A percentile compares a stretch with the other conserved stretches of the same genome.
Conservation (phyloP, 2,329 filamentous ascomycete species). For the Cladosporium sp. region DNA sequence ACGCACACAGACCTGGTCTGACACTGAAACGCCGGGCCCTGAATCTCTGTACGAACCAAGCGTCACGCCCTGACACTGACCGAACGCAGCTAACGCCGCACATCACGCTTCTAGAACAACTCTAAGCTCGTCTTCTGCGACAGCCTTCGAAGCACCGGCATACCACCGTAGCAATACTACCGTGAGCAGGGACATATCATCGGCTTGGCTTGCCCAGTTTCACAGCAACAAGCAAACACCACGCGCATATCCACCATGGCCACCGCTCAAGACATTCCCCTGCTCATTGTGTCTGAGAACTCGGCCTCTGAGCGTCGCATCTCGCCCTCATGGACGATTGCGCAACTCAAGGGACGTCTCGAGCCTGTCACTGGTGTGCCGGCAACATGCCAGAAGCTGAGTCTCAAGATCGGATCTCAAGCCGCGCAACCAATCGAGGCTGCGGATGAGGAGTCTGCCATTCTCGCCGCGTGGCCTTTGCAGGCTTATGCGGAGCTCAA, state of each 20-base stretch:
- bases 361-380: conserved; percentile 92
- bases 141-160: not conserved
- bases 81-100: not conserved
- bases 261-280: conserved; percentile 63
- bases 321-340: conserved; percentile 86
- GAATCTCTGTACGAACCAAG: not conserved
- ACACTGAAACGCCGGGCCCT: conserved; percentile 1
- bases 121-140: not conserved
- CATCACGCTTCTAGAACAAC: conserved; percentile 2
- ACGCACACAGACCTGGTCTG: not conserved
- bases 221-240: not conserved
- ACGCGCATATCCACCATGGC: conserved; percentile 19
- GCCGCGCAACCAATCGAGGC: conserved; percentile 63
- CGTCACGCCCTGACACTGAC: not conserved
- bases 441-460: conserved; percentile 66
- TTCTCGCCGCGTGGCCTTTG: conserved; percentile 62
- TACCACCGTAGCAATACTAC: not conserved
- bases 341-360: conserved; percentile 77
- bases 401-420: conserved; percentile 62
- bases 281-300: conserved; percentile 71
- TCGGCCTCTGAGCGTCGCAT: conserved; percentile 83
- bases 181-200: not conserved
- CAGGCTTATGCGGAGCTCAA: conserved; percentile 72
- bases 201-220: not conserved
- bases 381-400: conserved; percentile 70